phyloP scores from a whole-genome alignment of 140 eudicot genomes.

The Senecio squalidus region DNA sequence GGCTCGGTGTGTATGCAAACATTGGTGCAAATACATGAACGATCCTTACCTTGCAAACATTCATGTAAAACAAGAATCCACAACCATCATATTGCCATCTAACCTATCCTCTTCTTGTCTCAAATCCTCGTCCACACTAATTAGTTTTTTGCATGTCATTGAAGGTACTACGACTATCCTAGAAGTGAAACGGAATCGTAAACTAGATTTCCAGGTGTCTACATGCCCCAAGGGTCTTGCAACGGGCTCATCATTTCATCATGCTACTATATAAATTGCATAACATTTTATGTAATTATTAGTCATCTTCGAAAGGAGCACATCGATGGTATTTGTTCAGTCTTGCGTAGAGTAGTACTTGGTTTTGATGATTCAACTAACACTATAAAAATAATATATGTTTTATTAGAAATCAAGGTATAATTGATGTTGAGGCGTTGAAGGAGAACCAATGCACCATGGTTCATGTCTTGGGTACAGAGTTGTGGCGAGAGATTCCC shows the following conservation, averaged over 20 bases:
- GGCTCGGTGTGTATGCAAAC: conserved; percentile 7
- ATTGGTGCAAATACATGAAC: neutral
- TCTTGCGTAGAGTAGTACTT: neutral
- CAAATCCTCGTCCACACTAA: too few relatives aligned
- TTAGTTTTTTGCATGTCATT: neutral
- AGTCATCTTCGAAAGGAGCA: conserved; percentile 4
- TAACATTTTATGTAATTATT: neutral
- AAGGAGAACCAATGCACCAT: too few relatives aligned
- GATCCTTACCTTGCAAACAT: conserved; percentile 8
- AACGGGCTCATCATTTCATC: neutral
- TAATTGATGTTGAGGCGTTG: neutral
- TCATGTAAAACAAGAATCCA: conserved; percentile 2
- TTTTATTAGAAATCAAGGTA: neutral
- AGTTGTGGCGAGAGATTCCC: too few relatives aligned
- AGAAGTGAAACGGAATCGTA: neutral
- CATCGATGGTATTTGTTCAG: neutral
- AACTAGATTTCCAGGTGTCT: neutral
- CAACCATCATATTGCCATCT: neutral
- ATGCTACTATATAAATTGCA: neutral
- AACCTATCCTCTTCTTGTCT: too few relatives aligned
- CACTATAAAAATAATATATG: neutral
- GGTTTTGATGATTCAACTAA: conserved; percentile 10
- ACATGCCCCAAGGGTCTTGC: neutral
- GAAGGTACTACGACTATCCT: neutral
- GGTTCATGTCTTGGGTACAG: too few relatives aligned